phyloP scores from a whole-genome alignment of 176 grass and related monocot species.

The Musa troglodytarum region DNA sequence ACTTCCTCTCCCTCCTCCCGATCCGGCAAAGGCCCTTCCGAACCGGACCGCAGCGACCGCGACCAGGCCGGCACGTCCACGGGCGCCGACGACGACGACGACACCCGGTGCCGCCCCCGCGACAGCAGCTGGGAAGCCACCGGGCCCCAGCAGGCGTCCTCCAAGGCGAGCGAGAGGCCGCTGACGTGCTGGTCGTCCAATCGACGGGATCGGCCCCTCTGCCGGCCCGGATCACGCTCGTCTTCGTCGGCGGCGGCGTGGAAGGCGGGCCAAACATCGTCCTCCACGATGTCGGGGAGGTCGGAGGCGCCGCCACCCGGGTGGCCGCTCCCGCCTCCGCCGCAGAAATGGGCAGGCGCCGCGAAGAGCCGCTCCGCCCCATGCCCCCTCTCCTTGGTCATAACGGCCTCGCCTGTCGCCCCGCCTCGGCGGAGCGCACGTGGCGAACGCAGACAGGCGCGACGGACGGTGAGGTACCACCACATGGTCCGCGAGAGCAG shows the following conservation, averaged over 20 bases:
- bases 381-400: slow-evolving; percentile 24
- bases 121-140: background rate
- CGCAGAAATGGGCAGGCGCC: background rate
- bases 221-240: background rate
- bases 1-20: background rate
- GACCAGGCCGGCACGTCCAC: slow-evolving; percentile 26
- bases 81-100: slow-evolving; percentile 10
- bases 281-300: slow-evolving; percentile 26
- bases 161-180: slow-evolving; percentile 22
- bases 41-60: background rate
- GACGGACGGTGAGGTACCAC: too few species aligned
- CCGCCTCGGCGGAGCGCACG: too few species aligned
- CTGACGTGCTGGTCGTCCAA: background rate
- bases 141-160: background rate
- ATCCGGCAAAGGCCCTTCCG: background rate
- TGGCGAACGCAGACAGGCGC: background rate
- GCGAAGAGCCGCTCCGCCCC: slow-evolving; percentile 15
- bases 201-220: background rate
- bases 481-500: background rate
- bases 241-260: background rate
- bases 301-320: background rate
- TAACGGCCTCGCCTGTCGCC: background rate
- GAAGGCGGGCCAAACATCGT: slow-evolving; percentile 24
- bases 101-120: background rate
- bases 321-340: background rate